Conservation (phyloP, 495 filamentous ascomycete species). For the Aspergillus funiculosus region DNA sequence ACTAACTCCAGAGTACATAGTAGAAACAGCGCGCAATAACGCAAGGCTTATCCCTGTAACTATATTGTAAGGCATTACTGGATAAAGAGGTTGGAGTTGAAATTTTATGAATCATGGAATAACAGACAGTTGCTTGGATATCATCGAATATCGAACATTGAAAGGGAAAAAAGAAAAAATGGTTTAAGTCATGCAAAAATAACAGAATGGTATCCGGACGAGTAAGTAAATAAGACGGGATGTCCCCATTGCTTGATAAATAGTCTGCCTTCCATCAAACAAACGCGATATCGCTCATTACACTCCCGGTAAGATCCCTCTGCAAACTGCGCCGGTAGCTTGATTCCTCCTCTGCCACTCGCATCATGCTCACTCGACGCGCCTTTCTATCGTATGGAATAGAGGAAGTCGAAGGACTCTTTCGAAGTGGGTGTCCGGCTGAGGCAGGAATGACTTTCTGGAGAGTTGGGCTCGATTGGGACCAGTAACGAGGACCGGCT, state of each 20-base stretch:
- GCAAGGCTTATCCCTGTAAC: no score
- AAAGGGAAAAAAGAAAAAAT: no score
- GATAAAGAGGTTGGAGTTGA: no score
- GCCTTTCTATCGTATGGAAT: slow-evolving; percentile 11
- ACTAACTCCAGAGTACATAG: no score
- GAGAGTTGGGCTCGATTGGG: slow-evolving; percentile 8
- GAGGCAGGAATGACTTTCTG: not conserved
- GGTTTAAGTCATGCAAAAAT: not conserved
- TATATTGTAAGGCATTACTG: no score
- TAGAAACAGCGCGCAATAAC: no score
- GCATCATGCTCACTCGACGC: slow-evolving; percentile 13
- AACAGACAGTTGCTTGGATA: no score
- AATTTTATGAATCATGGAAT: no score
- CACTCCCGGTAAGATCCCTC: slow-evolving; percentile 12
- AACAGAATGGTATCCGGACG: slow-evolving; percentile 6
- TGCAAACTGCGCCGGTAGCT: slow-evolving; percentile 3
- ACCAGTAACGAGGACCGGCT: slow-evolving; percentile 12
- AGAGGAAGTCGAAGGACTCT: slow-evolving; percentile 18
- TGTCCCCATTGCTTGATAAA: not conserved
- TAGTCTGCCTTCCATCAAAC: slow-evolving; percentile 1
- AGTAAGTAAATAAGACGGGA: not conserved
- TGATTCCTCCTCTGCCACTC: slow-evolving; percentile 4
- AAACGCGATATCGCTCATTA: slow-evolving; percentile 15
- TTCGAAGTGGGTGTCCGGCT: slow-evolving; percentile 2
- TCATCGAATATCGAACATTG: no score